Conservation (phyloP, 768 basidiomycete species). For the Auriscalpium orientale region DNA sequence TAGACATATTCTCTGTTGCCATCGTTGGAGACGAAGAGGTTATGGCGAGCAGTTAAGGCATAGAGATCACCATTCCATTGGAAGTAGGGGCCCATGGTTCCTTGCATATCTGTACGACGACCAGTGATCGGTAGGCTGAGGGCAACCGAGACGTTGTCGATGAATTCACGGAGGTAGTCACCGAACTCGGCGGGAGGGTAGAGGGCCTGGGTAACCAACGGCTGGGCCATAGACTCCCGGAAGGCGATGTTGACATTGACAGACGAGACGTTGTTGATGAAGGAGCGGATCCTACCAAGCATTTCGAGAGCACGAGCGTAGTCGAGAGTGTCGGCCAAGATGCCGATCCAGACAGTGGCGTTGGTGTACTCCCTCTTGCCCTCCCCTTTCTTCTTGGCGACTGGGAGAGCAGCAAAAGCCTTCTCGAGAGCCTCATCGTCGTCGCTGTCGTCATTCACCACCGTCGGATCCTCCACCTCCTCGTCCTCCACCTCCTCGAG, state of each 20-base stretch:
- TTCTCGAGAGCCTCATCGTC: conserved; percentile 14
- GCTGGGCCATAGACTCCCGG: conserved; percentile 16
- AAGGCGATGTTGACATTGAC: conserved; percentile 18
- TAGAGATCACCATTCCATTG: conserved; percentile 23
- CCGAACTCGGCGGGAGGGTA: conserved; percentile 14
- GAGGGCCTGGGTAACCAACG: conserved; percentile 5
- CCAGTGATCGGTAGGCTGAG: conserved; percentile 32
- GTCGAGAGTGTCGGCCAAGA: conserved; percentile 18
- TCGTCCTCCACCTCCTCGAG: conserved; percentile 1
- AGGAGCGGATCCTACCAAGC: conserved; percentile 12
- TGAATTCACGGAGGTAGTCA: conserved; percentile 26
- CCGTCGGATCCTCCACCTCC: conserved; percentile 9
- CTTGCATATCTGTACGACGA: conserved; percentile 25
- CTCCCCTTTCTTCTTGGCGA: conserved; percentile 11
- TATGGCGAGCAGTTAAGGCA: conserved; percentile 28
- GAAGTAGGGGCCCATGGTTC: conserved; percentile 33
- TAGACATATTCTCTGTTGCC: conserved; percentile 4
- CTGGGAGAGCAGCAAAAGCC: conserved; percentile 14
- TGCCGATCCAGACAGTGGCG: conserved; percentile 21
- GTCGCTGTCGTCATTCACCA: conserved; percentile 10
- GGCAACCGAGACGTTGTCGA: conserved; percentile 28
- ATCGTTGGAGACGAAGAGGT: conserved; percentile 10
- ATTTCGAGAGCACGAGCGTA: conserved; percentile 14
- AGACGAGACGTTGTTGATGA: conserved; percentile 12
- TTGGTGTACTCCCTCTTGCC: conserved; percentile 16